phyloP scores from a whole-genome alignment of 2,329 filamentous ascomycete species.

The Alternaria panax region DNA sequence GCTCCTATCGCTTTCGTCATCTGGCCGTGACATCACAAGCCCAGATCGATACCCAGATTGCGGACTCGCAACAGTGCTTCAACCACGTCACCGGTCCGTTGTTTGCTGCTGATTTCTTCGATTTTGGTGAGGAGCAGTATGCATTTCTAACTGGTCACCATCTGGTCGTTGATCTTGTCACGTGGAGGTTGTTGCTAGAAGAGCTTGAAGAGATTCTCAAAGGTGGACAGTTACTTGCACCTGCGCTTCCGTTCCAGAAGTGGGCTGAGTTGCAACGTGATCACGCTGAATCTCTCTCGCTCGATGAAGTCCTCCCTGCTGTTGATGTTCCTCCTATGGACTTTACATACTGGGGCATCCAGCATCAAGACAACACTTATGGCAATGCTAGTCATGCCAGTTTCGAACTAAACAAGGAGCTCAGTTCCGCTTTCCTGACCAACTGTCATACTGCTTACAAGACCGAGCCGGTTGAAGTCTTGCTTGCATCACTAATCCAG shows the following conservation, averaged over 20 bases:
- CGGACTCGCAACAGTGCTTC: constrained; percentile 39
- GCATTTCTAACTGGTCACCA: constrained; percentile 49
- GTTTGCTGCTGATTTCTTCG: constrained; percentile 48
- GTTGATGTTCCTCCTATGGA: constrained; percentile 42
- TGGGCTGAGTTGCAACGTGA: constrained; percentile 51
- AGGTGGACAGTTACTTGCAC: constrained; percentile 43
- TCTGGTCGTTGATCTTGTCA: constrained; percentile 55
- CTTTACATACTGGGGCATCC: constrained; percentile 52
- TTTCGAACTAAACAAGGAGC: constrained; percentile 40
- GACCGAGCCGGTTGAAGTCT: constrained; percentile 63
- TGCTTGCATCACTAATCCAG: constrained; percentile 63
- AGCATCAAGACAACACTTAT: constrained; percentile 46
- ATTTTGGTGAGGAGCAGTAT: constrained; percentile 39
- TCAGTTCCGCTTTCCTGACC: constrained; percentile 37
- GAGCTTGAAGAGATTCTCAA: constrained; percentile 54
- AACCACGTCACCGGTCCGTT: constrained; percentile 36
- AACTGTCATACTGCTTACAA: constrained; percentile 55
- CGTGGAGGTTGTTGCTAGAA: constrained; percentile 56
- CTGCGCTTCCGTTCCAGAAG: constrained; percentile 45
- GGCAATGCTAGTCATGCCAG: constrained; percentile 45
- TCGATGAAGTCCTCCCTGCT: constrained; percentile 37
- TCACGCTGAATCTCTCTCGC: constrained; percentile 36
- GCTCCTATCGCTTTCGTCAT: constrained; percentile 41
- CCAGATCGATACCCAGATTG: constrained; percentile 42
- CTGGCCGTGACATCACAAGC: constrained; percentile 28